phyloP scores from a whole-genome alignment of 306 rosid genomes.

The Cyclanthera cordifolia region DNA sequence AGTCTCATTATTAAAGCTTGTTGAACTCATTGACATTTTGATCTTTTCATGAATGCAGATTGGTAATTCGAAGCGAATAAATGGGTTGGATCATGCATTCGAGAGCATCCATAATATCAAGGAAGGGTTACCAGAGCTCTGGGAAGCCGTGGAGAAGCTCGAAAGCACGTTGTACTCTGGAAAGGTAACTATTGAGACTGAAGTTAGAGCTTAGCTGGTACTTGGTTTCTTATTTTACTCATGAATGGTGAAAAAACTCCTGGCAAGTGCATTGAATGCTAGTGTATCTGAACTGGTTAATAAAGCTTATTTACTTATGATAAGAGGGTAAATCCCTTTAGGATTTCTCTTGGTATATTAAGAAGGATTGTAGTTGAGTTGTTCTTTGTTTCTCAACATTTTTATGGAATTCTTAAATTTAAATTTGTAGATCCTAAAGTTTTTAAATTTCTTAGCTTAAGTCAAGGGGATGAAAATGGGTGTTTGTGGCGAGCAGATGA shows the following conservation, averaged over 20 bases:
- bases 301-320: background rate
- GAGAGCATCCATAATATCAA: slow-evolving; percentile 81
- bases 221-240: background rate
- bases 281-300: background rate
- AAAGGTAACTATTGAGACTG: slow-evolving; percentile 57
- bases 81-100: slow-evolving; percentile 57
- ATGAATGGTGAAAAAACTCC: background rate
- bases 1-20: background rate
- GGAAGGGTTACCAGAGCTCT: slow-evolving; percentile 85
- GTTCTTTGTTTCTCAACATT: too few species aligned
- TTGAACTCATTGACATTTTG: background rate
- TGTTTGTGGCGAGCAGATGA: too few species aligned
- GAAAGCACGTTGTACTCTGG: slow-evolving; percentile 21
- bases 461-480: too few species aligned
- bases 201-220: slow-evolving; percentile 57
- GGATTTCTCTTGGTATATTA: background rate
- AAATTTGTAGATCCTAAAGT: too few species aligned
- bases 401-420: too few species aligned
- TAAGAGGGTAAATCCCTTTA: background rate
- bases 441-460: too few species aligned
- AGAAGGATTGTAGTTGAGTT: background rate
- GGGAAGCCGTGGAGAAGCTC: slow-evolving; percentile 42
- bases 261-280: background rate
- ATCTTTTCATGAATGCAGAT: slow-evolving; percentile 31
- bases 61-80: slow-evolving; percentile 37